phyloP scores from a whole-genome alignment of 1,284 basidiomycete genomes.

The Mycena sp. region DNA sequence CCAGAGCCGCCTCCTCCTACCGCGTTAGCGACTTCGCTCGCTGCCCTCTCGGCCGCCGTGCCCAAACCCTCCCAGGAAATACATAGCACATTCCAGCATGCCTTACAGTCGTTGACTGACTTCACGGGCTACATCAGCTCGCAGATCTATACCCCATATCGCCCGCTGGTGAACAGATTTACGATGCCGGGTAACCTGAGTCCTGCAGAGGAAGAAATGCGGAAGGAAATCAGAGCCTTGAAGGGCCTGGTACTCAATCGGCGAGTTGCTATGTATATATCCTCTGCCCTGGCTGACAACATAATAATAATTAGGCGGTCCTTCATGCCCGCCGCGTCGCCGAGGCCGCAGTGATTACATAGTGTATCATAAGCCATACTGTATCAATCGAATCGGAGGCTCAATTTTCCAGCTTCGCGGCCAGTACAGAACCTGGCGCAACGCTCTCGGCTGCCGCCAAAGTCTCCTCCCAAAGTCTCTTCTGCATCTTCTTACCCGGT shows the following conservation, averaged over 20 bases:
- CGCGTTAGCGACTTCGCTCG: constrained; percentile 57
- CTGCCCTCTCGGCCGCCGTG: constrained; percentile 54
- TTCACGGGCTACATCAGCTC: constrained; percentile 75
- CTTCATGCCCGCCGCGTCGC: constrained; percentile 22
- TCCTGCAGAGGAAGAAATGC: constrained; percentile 68
- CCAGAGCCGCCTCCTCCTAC: constrained; percentile 51
- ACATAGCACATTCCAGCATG: constrained; percentile 54
- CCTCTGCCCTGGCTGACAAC: not conserved
- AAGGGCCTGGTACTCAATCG: constrained; percentile 75
- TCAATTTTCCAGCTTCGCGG: constrained; percentile 8
- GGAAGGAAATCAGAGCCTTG: constrained; percentile 70
- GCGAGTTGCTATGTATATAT: constrained; percentile 41
- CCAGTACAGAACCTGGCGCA: not conserved
- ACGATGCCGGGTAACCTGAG: constrained; percentile 34
- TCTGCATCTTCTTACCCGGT: constrained; percentile 14
- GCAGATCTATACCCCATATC: constrained; percentile 63
- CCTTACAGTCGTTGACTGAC: constrained; percentile 65
- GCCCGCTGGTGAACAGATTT: constrained; percentile 42
- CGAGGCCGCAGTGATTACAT: constrained; percentile 5
- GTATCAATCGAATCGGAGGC: not conserved
- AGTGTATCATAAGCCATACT: not conserved
- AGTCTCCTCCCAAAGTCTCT: constrained; percentile 22
- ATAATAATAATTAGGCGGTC: constrained; percentile 12
- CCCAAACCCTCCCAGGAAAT: constrained; percentile 45
- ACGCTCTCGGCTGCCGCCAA: not conserved